Evolutionary conservation across 805 yeast genomes (phyloP), one percentile per base, ranked within the genome.

Genomic region (Yamadazyma sp.): DNA sequence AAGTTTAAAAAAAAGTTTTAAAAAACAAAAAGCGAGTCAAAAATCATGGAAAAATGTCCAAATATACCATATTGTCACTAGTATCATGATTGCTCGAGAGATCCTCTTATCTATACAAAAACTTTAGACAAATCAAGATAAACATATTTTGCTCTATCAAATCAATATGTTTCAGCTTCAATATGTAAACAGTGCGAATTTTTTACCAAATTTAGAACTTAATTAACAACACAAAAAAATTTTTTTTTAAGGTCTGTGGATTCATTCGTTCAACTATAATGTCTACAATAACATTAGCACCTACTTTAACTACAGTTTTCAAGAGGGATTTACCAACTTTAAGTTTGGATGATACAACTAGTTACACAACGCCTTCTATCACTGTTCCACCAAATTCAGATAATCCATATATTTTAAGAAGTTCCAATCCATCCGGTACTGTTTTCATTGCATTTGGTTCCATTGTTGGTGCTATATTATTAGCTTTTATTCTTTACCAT

Each of bases 401-500:
- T 32, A 86, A 86, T 56, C 95, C 95, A 8, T 79, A 72, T 49
- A 66, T 86, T 13, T 58, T 72, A 45, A 57, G 63, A 30, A 58
- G 78, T 5, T 52, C 52, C 14, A 65, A 69, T 30, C 86, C 88
- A 1, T 70, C 75, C 30, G 95, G 95, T 1, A 82, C 93, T 1
- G 88, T 87, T 2, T 86, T 86, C 59, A 86, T 87, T 33, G 82
- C 85, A 0, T 82, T 86, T 27, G 95, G 94, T 1, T 66, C 82
- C 8, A 67, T 80, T 24, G 76, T 80, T 4, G 85, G 80, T 0
- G 78, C 76, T 24, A 60, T 83, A 4, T 56, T 80, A 14, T 42
- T 80, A 3, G 69, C 68, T 1, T 65, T 82, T 25, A 44, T 73
- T 8, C 44, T 68, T 10, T 80, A 82, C 73, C 75, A 81, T 45